Percentiles rank a stretch among this genome's conserved stretches.
These are phyloP conservation scores for Peronosclerospora sorghi DNA, from an alignment of 352 stramenopile genomes.

Conservation along the genomic window DNA sequence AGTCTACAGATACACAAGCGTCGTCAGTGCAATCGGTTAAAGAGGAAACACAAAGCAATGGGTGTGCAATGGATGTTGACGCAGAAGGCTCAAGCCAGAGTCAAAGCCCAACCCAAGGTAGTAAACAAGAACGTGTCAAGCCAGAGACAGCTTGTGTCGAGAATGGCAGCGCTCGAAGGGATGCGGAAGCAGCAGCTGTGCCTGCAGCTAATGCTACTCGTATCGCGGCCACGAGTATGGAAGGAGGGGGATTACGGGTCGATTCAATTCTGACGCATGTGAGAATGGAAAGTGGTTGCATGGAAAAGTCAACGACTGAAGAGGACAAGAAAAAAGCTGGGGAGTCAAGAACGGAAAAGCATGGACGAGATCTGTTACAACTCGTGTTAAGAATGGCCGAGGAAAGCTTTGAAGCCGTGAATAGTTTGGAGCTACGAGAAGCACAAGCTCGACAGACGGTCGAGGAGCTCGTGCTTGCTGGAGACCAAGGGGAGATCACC, in stretches of 20 bases:
- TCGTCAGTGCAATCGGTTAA: slow-evolving; percentile 8
- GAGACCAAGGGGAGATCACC: slow-evolving; percentile 15
- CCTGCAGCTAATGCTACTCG: slow-evolving; percentile 4
- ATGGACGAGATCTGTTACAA: slow-evolving; percentile 34
- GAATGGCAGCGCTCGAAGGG: neutral
- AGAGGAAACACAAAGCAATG: slow-evolving; percentile 8
- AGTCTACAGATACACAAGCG: slow-evolving; percentile 5
- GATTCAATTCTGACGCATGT: slow-evolving; percentile 57
- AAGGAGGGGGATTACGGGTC: slow-evolving; percentile 17
- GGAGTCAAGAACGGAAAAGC: slow-evolving; percentile 14
- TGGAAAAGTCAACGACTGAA: slow-evolving; percentile 30
- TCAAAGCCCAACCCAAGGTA: neutral
- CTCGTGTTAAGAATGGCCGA: slow-evolving; percentile 52
- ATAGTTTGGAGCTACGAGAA: slow-evolving; percentile 54
- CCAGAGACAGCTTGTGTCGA: slow-evolving; percentile 1
- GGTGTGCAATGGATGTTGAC: slow-evolving; percentile 19
- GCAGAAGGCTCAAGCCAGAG: slow-evolving; percentile 3
- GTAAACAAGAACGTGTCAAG: slow-evolving; percentile 7
- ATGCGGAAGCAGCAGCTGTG: neutral
- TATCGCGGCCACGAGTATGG: slow-evolving; percentile 3
- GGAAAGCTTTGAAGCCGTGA: slow-evolving; percentile 50
- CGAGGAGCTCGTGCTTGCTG: slow-evolving; percentile 40
- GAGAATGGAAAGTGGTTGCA: slow-evolving; percentile 59
- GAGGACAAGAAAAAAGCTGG: slow-evolving; percentile 17
- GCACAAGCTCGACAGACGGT: slow-evolving; percentile 44